These are phyloP conservation scores for Heritiera fomes DNA, from an alignment of 345 rosid genomes.

Conservation along the genomic window DNA sequence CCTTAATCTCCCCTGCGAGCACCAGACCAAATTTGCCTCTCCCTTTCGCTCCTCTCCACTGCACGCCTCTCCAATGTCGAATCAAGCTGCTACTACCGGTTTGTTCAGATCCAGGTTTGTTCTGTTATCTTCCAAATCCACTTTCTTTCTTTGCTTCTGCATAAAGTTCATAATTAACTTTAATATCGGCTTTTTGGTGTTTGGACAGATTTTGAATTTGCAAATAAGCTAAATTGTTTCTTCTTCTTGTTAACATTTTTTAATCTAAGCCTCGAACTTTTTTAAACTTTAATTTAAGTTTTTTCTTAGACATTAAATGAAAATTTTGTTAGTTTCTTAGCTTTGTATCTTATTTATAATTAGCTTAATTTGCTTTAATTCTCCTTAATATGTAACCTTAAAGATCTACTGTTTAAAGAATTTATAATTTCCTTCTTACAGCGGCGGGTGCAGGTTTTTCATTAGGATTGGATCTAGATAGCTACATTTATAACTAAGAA, in stretches of 20 bases:
- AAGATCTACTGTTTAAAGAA: neutral
- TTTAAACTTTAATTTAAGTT: too few relatives aligned
- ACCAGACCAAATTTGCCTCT: too few relatives aligned
- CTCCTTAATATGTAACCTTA: neutral
- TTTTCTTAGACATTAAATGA: slow-evolving; percentile 2
- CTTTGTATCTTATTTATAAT: neutral
- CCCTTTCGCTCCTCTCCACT: too few relatives aligned
- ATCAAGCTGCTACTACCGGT: slow-evolving; percentile 1
- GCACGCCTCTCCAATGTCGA: too few relatives aligned
- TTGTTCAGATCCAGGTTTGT: slow-evolving; percentile 94
- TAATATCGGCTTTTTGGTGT: neutral
- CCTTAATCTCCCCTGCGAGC: too few relatives aligned
- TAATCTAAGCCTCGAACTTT: neutral
- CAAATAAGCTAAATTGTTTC: slow-evolving; percentile 12
- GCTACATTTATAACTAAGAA: neutral
- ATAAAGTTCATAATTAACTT: neutral
- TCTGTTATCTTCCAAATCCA: slow-evolving; percentile 30
- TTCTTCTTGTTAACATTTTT: neutral
- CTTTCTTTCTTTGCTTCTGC: slow-evolving; percentile 14
- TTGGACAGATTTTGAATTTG: neutral
- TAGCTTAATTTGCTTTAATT: neutral
- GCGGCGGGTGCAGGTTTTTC: neutral
- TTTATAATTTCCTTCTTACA: neutral
- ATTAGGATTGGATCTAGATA: neutral
- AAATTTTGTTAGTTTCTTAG: neutral